Percentiles rank a stretch among this genome's conserved stretches.
phyloP scores from a whole-genome alignment of 331 rosid genomes.

The Cucumis variabilis region DNA sequence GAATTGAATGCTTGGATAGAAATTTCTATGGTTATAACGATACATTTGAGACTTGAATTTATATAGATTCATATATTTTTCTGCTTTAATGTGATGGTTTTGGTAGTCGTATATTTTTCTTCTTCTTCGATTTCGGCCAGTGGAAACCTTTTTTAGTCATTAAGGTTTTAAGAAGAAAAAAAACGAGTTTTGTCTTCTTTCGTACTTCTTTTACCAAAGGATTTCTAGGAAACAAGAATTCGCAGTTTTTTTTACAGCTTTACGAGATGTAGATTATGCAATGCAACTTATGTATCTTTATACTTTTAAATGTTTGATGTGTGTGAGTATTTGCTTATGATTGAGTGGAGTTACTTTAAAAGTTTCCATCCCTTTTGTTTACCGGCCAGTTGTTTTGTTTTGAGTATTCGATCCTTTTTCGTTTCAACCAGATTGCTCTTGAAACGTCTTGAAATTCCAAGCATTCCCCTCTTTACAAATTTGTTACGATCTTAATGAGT shows the following conservation, averaged over 20 bases:
- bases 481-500: neutral
- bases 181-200: neutral
- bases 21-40: neutral
- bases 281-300: neutral
- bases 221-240: neutral
- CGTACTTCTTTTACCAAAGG: neutral
- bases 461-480: neutral
- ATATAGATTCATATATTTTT: neutral
- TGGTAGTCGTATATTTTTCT: neutral
- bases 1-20: neutral
- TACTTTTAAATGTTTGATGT: neutral
- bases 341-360: neutral
- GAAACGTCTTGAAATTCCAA: neutral
- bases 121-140: neutral
- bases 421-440: neutral
- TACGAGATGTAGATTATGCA: neutral
- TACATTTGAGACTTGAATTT: slow-evolving; percentile 11
- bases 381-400: neutral
- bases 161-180: neutral
- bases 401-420: neutral
- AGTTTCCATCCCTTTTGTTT: neutral
- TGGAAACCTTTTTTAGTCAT: neutral
- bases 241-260: neutral
- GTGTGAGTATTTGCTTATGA: neutral
- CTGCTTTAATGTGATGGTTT: neutral